Base-by-base conservation (phyloP, 306 rosid species). In the Oxytropis ochrocephala region DNA sequence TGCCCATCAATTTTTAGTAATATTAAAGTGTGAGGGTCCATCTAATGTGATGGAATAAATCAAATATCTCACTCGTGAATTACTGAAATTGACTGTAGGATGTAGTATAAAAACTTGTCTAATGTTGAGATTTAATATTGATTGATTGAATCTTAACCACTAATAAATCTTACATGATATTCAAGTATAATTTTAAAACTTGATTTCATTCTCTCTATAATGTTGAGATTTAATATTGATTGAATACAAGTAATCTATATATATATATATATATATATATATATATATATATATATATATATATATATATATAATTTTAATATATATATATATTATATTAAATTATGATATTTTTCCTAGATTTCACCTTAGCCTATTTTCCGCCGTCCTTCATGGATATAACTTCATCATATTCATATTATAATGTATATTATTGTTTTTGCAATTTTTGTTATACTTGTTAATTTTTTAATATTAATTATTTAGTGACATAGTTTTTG, bases 381-480 rank as follows among this genome's bases (percentile, higher is more conserved):
- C 87, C 92, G 95, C 89, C 96, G 91, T 68, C 70, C 79, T 80
- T 87, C 67, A 81, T 83, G 98, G 93, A 82, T 86, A 90, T 85
- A 74, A 70, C 72, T 17, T 68, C 24, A 68, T 65, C 54, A 67
- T 69, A 70, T 66, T 24, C 29, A 24, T 24, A 24, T 24, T 24
- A 24, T 24, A 24, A 24, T 24, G 29, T 67, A 59, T 38, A 70
- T 76, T 50, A 13, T 44, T 14, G 29, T 33, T 42, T 56, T 33
- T 62, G 4, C 5, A 6, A n/a, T 19, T 50, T 36, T 13, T 6
- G 44, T 11, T 27, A 8, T 74, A 30, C 13, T 9, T 56, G 11
- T 17, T 0, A 42, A 16, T 43, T 42, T 18, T 6, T 12, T 19
- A 19, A 48, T 79, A 44, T 62, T 30, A 38, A 4, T 17, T 47